Evolutionary conservation across 768 basidiomycete genomes (phyloP).

Genomic region (Amanita pseudoporphyria): DNA sequence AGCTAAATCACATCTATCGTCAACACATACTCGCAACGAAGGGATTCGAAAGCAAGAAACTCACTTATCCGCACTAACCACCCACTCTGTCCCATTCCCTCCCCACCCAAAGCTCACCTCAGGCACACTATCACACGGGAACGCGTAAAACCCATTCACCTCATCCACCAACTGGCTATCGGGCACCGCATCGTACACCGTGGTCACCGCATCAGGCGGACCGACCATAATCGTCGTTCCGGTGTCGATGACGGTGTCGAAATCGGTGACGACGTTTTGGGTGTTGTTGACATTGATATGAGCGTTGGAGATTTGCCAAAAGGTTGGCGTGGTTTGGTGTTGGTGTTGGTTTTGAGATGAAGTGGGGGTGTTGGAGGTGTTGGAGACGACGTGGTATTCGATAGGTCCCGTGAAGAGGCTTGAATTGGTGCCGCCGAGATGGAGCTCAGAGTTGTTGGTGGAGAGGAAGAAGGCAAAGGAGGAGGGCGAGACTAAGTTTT

Average conservation of each 20-base stretch:
- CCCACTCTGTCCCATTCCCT: neutral
- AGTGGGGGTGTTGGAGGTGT: neutral
- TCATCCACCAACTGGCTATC: constrained; percentile 19
- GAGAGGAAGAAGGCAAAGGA: constrained; percentile 35
- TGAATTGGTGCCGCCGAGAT: constrained; percentile 30
- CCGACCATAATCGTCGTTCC: constrained; percentile 35
- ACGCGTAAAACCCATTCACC: constrained; percentile 12
- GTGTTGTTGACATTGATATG: constrained; percentile 19
- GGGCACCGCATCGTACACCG: constrained; percentile 22
- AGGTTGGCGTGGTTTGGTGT: constrained; percentile 8
- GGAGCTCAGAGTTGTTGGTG: constrained; percentile 31
- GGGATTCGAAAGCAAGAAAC: neutral
- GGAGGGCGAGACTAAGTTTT: constrained; percentile 17
- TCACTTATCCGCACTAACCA: neutral
- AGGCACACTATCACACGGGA: neutral
- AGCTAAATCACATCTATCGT: neutral
- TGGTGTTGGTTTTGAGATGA: neutral
- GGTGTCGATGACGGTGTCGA: constrained; percentile 27
- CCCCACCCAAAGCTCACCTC: constrained; percentile 1
- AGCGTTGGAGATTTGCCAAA: constrained; percentile 24
- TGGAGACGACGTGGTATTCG: constrained; percentile 18
- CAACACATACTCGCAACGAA: no score
- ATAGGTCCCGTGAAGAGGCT: constrained; percentile 29
- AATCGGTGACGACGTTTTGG: constrained; percentile 9
- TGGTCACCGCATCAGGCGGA: constrained; percentile 15